These are phyloP conservation scores for Penicillium sp. DNA, from an alignment of 2,329 filamentous ascomycete genomes.

Conservation along the genomic window DNA sequence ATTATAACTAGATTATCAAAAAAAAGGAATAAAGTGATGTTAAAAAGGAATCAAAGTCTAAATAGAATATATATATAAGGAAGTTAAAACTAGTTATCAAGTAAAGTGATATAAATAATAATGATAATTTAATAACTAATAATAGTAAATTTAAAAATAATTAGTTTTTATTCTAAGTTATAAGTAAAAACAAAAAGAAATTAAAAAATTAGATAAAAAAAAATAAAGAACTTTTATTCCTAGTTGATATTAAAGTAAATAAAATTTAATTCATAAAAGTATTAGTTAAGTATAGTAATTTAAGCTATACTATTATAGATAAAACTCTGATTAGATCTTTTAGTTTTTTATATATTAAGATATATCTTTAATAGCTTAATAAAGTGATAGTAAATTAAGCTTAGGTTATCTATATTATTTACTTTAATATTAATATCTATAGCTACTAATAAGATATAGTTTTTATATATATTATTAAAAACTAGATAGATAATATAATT, in stretches of 20 bases:
- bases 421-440: too few relatives aligned
- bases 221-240: not conserved
- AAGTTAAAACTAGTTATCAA: not conserved
- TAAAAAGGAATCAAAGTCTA: not conserved
- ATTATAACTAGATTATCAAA: too few relatives aligned
- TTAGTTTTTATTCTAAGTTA: not conserved
- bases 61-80: not conserved
- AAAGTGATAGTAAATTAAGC: not conserved
- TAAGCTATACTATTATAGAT: not conserved
- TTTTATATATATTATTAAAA: conserved; percentile 2
- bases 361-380: not conserved
- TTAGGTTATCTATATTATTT: not conserved
- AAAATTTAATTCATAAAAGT: not conserved
- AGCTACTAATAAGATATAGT: not conserved
- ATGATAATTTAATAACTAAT: not conserved
- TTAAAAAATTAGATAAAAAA: not conserved
- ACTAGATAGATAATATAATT: not conserved
- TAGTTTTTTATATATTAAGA: not conserved
- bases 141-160: conserved; percentile 1
- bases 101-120: not conserved
- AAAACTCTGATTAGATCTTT: not conserved
- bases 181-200: not conserved
- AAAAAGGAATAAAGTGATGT: too few relatives aligned
- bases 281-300: not conserved
- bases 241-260: not conserved